Evolutionary conservation across 2,329 filamentous ascomycete species (phyloP), one percentile per base, ranked within the genome.

Genomic region (Huntiella moniliformis): DNA sequence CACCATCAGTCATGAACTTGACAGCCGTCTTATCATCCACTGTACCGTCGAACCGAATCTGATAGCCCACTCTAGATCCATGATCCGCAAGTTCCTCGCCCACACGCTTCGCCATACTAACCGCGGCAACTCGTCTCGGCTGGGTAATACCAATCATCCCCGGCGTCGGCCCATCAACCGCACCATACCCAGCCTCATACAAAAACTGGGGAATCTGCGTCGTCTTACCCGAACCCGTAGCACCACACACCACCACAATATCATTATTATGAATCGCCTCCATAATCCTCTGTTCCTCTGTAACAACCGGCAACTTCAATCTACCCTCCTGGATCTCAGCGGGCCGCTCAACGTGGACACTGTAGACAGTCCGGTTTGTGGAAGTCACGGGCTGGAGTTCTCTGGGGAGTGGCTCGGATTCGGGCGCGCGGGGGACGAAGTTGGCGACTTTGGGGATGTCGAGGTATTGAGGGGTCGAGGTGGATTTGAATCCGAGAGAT

Each of bases 1-100:
- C 86, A 70, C 91, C 91, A 60, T 98, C 91, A 0, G 91, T 98
- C 87, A 98, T 95, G 63, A 96, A 98, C 60, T 98, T 98, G 59
- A 98, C 75, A 4, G 84, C 82, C 0, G 91, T 98, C 44, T 85
- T 79, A 22, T 77, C 67, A 42, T 77, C 75, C 1, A 82, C 77
- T 0, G 79, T 88, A 42, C 81, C 85, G 57, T 98, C 91, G 53
- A 96, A 98, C 17, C 92, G 81, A 54, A 98, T 95, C 59, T 87
- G 91, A 59, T 96, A 92, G 4, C 83, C 84, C 5, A 98, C 87
- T 41, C 73, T 73, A 18, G 79, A 68, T n/a, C 77, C 77, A 54
- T 79, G 75, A 40, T 82, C 70, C 1, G 85, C 86, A 37, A 98
- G 62, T 58, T 98, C 91, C 51, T 87, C 77, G 0, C 73, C 77